These are phyloP conservation scores for Diplosphaera chodatii DNA, from an alignment of 139 green algal species.

Conservation along the genomic window DNA sequence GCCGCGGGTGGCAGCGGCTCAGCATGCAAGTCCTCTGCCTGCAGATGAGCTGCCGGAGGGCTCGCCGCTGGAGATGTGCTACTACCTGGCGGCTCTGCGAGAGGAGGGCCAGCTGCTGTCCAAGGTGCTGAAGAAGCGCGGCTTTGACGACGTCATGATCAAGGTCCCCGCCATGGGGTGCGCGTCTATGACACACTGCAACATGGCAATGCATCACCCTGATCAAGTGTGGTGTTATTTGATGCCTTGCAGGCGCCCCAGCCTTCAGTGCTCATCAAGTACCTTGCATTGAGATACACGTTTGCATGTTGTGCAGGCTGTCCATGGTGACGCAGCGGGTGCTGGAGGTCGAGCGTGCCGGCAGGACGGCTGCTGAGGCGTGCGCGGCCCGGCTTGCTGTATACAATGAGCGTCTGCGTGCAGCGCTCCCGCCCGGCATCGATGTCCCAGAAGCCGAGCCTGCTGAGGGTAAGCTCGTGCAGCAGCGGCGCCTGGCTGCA, in stretches of 20 bases:
- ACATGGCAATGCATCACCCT: no score
- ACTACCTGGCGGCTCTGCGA: slow-evolving; percentile 11
- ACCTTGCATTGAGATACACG: no score
- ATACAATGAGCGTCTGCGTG: not conserved
- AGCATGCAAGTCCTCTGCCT: no score
- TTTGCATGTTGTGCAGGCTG: no score
- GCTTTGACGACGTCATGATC: slow-evolving; percentile 15
- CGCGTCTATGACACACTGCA: no score
- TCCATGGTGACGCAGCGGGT: slow-evolving; percentile 11
- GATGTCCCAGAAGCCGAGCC: slow-evolving; percentile 8
- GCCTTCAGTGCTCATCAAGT: no score
- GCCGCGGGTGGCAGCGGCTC: no score
- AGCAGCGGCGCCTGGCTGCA: no score
- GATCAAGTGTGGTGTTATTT: no score
- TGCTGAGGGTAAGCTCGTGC: no score
- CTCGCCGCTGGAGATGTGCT: slow-evolving; percentile 15
- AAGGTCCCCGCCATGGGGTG: slow-evolving; percentile 8
- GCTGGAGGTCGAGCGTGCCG: slow-evolving; percentile 5
- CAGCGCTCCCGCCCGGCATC: slow-evolving; percentile 2
- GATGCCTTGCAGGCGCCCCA: no score
- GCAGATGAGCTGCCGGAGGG: slow-evolving; percentile 13
- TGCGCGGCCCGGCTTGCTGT: not conserved
- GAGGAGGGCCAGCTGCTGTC: slow-evolving; percentile 16
- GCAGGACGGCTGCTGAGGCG: not conserved
- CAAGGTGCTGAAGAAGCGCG: slow-evolving; percentile 10